Evolutionary conservation across 768 basidiomycete genomes (phyloP), one percentile per base, ranked within the genome.

Genomic region (Gymnopilus junonius): DNA sequence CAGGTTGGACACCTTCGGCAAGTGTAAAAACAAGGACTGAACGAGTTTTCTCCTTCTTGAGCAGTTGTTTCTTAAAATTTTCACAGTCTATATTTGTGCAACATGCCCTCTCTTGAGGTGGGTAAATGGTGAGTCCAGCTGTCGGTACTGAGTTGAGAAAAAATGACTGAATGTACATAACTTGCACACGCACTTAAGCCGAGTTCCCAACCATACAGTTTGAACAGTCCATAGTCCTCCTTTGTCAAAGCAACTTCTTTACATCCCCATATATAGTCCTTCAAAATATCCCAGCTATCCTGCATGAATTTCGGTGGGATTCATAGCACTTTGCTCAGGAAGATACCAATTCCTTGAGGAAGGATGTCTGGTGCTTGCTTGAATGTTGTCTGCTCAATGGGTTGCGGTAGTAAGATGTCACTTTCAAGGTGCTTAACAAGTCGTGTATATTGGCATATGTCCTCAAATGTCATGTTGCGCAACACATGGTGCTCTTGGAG

Each of bases 11-110:
- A 31, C 71, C 70, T 11, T 67, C 39, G 0, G 29, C 58, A 8
- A 64, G 56, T 1, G 67, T 72, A 58, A 65, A 71, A 0, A 71
- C 57, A n/a, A 74, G 67, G 17, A 63, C 65, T 8, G 66, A 60
- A 1, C 62, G 55, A 23, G 50, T 51, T 27, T 70, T 53, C n/a
- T 65, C 64, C 39, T 71, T 70, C 51, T 68, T 73, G 20, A 73
- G 58, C 21, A 55, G 21, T 27, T 27, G 50, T 23, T 51, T 34
- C 32, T 21, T 21, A 1, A 5, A 32, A 31, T 58, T 64, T 7
- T 14, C 8, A 31, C 66, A 67, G 15, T n/a, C 7, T 0, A n/a
- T 8, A 25, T 64, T 39, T 3, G 34, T 29, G 46, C 65, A 67
- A n/a, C 21, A 27, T 6, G 20, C 2, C 20, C n/a, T 43, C n/a